phyloP scores from a whole-genome alignment of 306 rosid species.

The Urtica urens region DNA sequence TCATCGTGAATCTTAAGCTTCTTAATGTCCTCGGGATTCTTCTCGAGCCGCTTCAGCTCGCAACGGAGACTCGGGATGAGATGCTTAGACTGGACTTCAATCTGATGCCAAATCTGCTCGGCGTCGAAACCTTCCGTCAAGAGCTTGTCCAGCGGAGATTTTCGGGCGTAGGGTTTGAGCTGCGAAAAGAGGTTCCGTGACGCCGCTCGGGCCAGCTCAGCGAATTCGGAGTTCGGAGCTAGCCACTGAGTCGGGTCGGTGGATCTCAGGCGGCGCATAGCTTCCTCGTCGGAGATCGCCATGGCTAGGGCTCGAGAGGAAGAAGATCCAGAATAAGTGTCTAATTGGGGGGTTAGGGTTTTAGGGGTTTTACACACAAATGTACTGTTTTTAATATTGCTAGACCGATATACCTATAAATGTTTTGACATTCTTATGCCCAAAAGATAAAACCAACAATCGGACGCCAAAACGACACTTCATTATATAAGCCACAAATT shows the following conservation, averaged over 20 bases:
- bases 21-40: slow-evolving; percentile 41
- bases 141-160: slow-evolving; percentile 63
- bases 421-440: too few relatives aligned
- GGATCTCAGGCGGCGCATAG: slow-evolving; percentile 38
- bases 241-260: slow-evolving; percentile 55
- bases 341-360: too few relatives aligned
- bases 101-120: slow-evolving; percentile 98
- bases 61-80: slow-evolving; percentile 53
- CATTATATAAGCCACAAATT: too few relatives aligned
- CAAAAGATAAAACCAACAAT: too few relatives aligned
- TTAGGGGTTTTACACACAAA: too few relatives aligned
- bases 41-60: slow-evolving; percentile 42
- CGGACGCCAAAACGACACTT: too few relatives aligned
- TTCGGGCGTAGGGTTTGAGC: slow-evolving; percentile 54
- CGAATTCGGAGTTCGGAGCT: slow-evolving; percentile 31
- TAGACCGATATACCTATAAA: too few relatives aligned
- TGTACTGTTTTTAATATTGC: too few relatives aligned
- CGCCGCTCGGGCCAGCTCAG: slow-evolving; percentile 57
- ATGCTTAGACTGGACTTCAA: slow-evolving; percentile 77
- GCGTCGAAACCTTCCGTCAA: slow-evolving; percentile 71
- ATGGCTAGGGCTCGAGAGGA: slow-evolving; percentile 15
- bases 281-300: slow-evolving; percentile 28
- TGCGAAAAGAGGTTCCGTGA: slow-evolving; percentile 53
- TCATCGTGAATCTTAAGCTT: slow-evolving; percentile 23
- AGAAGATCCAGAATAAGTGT: slow-evolving; percentile 31